These are phyloP conservation scores for Podospora sp. DNA, from an alignment of 495 filamentous ascomycete species.

Conservation along the genomic window DNA sequence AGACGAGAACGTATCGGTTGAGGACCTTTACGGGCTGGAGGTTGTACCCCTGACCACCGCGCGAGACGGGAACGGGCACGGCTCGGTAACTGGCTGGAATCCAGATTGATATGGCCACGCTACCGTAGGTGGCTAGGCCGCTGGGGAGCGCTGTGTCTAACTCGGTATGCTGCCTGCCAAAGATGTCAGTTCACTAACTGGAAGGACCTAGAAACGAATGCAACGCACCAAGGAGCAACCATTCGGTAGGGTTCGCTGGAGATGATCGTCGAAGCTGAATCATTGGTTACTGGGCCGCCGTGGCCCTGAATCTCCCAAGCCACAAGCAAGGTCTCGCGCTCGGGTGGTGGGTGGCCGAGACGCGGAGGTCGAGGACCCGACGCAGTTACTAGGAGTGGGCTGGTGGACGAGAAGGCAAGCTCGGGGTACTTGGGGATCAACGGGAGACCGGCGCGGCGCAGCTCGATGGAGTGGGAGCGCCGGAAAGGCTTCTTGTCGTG, in stretches of 20 bases:
- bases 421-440: constrained; percentile 41
- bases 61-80: constrained; percentile 32
- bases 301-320: constrained; percentile 38
- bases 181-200: not conserved
- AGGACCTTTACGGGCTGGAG: constrained; percentile 34
- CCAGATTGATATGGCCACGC: constrained; percentile 40
- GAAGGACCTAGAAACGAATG: not conserved
- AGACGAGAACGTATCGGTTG: constrained; percentile 37
- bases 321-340: constrained; percentile 37
- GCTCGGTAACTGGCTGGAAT: constrained; percentile 40
- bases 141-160: constrained; percentile 40
- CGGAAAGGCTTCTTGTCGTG: constrained; percentile 72
- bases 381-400: constrained; percentile 38
- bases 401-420: constrained; percentile 40
- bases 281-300: not conserved
- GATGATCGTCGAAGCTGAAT: constrained; percentile 22
- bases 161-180: constrained; percentile 33
- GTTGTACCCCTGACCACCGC: constrained; percentile 34
- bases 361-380: constrained; percentile 40
- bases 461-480: constrained; percentile 71
- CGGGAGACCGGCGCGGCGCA: constrained; percentile 35
- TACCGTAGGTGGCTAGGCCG: constrained; percentile 38
- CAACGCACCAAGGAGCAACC: constrained; percentile 33
- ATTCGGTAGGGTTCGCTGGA: constrained; percentile 32
- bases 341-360: constrained; percentile 36